These are phyloP conservation scores for Suillus subaureus DNA, from an alignment of 768 basidiomycete genomes.

Conservation along the genomic window DNA sequence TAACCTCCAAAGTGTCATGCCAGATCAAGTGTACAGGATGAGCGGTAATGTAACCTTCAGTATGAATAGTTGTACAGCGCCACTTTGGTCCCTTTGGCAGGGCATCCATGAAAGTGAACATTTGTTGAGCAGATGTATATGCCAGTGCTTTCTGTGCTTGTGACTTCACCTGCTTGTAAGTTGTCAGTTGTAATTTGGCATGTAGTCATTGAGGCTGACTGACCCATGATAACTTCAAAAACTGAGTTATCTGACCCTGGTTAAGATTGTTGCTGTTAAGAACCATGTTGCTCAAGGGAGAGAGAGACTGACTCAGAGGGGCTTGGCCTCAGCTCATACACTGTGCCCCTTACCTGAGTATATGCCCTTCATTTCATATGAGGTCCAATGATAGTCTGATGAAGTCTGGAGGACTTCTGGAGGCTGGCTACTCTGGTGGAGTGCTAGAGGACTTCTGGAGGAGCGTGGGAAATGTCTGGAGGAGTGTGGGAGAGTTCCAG, in stretches of 20 bases:
- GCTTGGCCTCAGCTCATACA: no score
- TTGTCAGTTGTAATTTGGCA: not conserved
- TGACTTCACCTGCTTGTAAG: not conserved
- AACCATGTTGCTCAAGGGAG: no score
- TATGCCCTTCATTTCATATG: no score
- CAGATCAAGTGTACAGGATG: not conserved
- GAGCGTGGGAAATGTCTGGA: no score
- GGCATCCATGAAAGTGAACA: not conserved
- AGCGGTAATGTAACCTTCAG: not conserved
- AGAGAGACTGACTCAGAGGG: no score
- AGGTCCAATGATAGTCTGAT: no score
- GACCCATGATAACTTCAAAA: not conserved
- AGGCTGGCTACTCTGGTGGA: no score
- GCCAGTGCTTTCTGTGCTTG: not conserved
- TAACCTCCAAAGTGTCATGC: not conserved
- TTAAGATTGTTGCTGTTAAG: not conserved
- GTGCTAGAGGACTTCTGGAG: no score
- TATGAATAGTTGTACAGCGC: not conserved
- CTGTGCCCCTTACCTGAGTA: no score
- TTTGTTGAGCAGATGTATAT: not conserved
- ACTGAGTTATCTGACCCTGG: not conserved
- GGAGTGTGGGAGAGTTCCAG: no score
- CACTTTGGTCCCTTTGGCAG: not conserved
- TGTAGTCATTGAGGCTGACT: not conserved
- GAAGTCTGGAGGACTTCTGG: no score